Evolutionary conservation across 2,329 filamentous ascomycete genomes (phyloP), one percentile per base, ranked within the genome.

Genomic region (Fusarium ambrosium): DNA sequence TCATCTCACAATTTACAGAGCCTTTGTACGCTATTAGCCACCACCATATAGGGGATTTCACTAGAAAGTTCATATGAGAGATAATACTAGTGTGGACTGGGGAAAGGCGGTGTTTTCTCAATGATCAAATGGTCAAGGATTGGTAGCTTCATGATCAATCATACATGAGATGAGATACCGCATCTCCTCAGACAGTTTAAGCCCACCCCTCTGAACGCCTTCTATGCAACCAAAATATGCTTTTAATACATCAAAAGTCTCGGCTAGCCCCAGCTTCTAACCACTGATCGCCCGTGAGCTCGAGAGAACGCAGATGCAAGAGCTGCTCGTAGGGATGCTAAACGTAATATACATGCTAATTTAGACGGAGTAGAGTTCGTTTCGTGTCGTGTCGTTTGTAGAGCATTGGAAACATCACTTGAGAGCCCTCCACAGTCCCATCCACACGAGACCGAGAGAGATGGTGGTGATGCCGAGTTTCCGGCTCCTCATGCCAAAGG

Each of bases 401-500:
- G 22, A 64, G 16, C 1, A 45, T 41, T 14, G 3, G 2, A 45
- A 22, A 24, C 9, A 22, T 72, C 62, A 78, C 16, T 89, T 88
- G 68, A 92, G 87, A 29, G 92, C 85, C 73, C 93, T 87, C 87
- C 90, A 95, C 24, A 95, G 80, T 0, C 93, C 93, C 84, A 95
- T 86, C 80, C 91, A 93, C 6, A 91, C 89, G 61, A 95, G 84
- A 6, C 89, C 89, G 11, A 93, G 83, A 6, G 93, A 94, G 68
- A 94, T 92, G 32, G 87, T 86, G 5, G 90, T 86, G 71, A 95
- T 92, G 55, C 92, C 93, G 41, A 91, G 77, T 77, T 89, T 89
- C 69, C 94, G 89, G 76, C 92, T 93, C 72, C 89, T 89, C 88
- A 95, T 92, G 70, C 93, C 93, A 79, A 95, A 92, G 77, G 90